Evolutionary conservation across 192 early-diverging fungal species (phyloP).

Genomic region (Coemansia sp.): DNA sequence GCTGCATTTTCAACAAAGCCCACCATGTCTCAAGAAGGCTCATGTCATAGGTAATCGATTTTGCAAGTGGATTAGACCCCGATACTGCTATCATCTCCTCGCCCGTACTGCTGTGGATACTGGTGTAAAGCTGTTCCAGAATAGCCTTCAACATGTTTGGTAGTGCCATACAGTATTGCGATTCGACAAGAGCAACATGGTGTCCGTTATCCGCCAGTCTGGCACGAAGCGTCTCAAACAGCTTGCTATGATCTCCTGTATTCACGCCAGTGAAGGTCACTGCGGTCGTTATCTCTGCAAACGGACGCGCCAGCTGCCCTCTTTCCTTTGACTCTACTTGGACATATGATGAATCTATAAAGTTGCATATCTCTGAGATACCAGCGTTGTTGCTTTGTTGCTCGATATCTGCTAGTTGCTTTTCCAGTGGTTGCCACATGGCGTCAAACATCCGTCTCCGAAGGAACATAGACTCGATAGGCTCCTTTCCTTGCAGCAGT

Average conservation of each 20-base stretch:
- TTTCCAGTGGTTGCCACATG: conserved; percentile 59
- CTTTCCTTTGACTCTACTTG: conserved; percentile 27
- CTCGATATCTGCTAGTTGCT: conserved; percentile 32
- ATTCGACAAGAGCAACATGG: conserved; percentile 67
- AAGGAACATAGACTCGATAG: conserved; percentile 52
- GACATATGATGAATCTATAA: conserved; percentile 61
- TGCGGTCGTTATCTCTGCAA: conserved; percentile 70
- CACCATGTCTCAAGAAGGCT: conserved; percentile 70
- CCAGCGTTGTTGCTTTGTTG: conserved; percentile 61
- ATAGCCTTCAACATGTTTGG: conserved; percentile 62
- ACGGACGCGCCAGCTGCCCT: conserved; percentile 56
- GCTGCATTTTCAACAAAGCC: conserved; percentile 2
- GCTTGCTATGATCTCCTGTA: conserved; percentile 70
- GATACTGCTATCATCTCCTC: conserved; percentile 4
- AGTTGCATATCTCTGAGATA: conserved; percentile 59
- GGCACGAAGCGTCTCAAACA: conserved; percentile 67
- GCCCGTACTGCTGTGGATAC: conserved; percentile 21
- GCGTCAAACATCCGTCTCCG: conserved; percentile 55
- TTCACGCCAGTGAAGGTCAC: conserved; percentile 74
- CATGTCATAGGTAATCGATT: conserved; percentile 66
- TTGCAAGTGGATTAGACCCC: conserved; percentile 18
- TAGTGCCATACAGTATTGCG: conserved; percentile 66
- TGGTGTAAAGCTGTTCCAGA: conserved; percentile 68
- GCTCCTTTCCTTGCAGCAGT: conserved; percentile 61
- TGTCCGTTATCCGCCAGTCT: conserved; percentile 33